Conservation (phyloP, 148 eudicot genomes). For the Dysphania ambrosioides region DNA sequence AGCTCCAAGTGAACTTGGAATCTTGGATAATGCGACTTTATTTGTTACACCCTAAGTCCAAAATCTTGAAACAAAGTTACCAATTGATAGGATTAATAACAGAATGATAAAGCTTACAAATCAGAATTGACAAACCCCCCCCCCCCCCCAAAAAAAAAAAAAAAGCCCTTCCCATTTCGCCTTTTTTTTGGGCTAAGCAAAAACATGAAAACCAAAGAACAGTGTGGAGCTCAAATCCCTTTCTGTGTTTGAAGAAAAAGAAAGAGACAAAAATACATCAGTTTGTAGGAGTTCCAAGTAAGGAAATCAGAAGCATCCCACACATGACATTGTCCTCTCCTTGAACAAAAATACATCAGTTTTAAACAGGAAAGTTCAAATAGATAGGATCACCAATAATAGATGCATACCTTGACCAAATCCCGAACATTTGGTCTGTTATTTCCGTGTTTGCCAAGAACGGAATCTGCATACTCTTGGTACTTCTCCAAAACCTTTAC, state of each 20-base stretch:
- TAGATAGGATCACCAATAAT: neutral
- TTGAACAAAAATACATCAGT: neutral
- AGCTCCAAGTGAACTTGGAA: too few relatives aligned
- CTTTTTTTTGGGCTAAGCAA: too few relatives aligned
- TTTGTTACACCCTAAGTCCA: neutral
- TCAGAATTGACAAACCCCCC: too few relatives aligned
- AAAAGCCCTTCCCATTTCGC: too few relatives aligned
- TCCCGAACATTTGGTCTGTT: conserved; percentile 72
- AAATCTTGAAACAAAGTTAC: neutral
- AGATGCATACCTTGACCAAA: conserved; percentile 56
- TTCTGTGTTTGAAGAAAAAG: too few relatives aligned
- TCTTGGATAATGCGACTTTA: neutral
- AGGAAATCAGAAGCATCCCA: neutral
- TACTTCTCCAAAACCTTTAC: conserved; percentile 79
- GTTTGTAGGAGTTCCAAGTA: neutral
- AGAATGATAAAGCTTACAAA: neutral
- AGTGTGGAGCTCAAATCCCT: too few relatives aligned
- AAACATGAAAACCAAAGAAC: too few relatives aligned
- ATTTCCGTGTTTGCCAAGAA: conserved; percentile 58
- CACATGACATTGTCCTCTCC: neutral
- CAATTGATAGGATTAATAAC: too few relatives aligned
- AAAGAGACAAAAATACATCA: too few relatives aligned
- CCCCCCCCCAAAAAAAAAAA: too few relatives aligned
- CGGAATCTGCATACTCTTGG: conserved; percentile 82
- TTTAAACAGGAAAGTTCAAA: neutral